Evolutionary conservation across 2,329 filamentous ascomycete species (phyloP), one percentile per base, ranked within the genome.

Genomic region (Fusarium robinianum): DNA sequence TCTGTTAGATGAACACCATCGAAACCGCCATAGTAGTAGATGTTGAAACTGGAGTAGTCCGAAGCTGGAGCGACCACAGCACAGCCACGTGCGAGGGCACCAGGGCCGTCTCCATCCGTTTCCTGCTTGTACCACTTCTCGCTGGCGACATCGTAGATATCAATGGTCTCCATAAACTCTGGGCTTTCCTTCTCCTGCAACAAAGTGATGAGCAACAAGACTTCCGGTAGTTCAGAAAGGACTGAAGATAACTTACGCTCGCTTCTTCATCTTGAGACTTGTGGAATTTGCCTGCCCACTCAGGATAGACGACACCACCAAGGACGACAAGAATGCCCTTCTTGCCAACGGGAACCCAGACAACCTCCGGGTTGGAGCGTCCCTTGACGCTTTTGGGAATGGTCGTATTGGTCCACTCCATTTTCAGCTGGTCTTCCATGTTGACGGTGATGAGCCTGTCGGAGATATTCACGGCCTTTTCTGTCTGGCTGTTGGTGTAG

Each of bases 21-120:
- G 60, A 86, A 91, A 0, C 89, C 89, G 11, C 87, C 89, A 57
- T 90, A 94, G 70, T 88, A 89, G 72, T 92, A 91, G 35, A 95
- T 84, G 62, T 91, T 90, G 67, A 85, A 88, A 46, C 84, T 90
- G 8, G 85, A 87, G 22, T 74, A 76, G 61, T 90, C 87, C 30
- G 81, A 74, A 10, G 88, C 84, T 0, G 81, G 74, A n/a, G 81
- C 87, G 2, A 89, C 81, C 0, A 90, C 85, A 4, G 87, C 84
- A 60, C 89, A 94, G 62, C 85, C 75, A 75, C 86, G 64, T 68
- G 87, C 63, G 67, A 79, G 65, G 71, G 81, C 70, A 1, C 82
- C 79, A 0, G 79, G 80, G 1, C 74, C 73, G 3, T 79, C 81
- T 4, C n/a, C n/a, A n/a, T 72, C 74, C 0, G 87, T 88, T 4